Percentiles rank a stretch among this genome's conserved stretches.
phyloP scores from a whole-genome alignment of 495 filamentous ascomycete genomes.

The Talaromyces adpressus region DNA sequence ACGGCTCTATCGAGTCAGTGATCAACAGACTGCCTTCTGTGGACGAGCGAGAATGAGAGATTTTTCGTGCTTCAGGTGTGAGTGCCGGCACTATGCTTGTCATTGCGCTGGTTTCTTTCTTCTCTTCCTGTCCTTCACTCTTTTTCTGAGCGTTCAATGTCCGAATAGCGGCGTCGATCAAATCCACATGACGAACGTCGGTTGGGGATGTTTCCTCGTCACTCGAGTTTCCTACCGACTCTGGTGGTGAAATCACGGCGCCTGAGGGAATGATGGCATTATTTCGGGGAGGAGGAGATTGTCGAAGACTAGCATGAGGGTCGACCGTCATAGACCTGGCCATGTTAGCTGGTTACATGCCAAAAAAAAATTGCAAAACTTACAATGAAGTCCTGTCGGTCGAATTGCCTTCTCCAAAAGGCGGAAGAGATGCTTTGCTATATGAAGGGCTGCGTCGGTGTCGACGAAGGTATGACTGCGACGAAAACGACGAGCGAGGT shows the following conservation, averaged over 20 bases:
- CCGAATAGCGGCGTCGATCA: conserved; percentile 77
- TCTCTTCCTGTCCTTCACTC: conserved; percentile 27
- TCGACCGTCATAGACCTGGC: conserved; percentile 41
- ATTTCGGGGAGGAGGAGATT: conserved; percentile 71
- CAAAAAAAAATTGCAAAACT: not conserved
- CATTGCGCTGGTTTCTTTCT: conserved; percentile 27
- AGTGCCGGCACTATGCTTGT: conserved; percentile 16
- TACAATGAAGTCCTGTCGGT: conserved; percentile 26
- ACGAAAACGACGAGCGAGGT: conserved; percentile 71
- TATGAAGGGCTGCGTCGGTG: conserved; percentile 59
- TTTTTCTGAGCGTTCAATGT: conserved; percentile 57
- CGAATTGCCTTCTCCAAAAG: conserved; percentile 13
- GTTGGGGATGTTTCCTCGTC: conserved; percentile 69
- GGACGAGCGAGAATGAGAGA: conserved; percentile 74
- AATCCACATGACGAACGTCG: conserved; percentile 56
- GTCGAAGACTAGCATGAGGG: conserved; percentile 54
- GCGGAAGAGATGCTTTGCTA: conserved; percentile 27
- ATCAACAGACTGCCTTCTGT: conserved; percentile 64
- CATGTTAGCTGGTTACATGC: conserved; percentile 9
- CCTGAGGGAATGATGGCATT: conserved; percentile 67
- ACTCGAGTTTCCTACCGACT: conserved; percentile 67
- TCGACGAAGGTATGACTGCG: conserved; percentile 58
- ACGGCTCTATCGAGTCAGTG: conserved; percentile 48
- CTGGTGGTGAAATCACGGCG: conserved; percentile 81
- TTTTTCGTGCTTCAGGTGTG: conserved; percentile 51